Conservation (phyloP, 2,329 filamentous ascomycete genomes). For the Myriangium duriaei region DNA sequence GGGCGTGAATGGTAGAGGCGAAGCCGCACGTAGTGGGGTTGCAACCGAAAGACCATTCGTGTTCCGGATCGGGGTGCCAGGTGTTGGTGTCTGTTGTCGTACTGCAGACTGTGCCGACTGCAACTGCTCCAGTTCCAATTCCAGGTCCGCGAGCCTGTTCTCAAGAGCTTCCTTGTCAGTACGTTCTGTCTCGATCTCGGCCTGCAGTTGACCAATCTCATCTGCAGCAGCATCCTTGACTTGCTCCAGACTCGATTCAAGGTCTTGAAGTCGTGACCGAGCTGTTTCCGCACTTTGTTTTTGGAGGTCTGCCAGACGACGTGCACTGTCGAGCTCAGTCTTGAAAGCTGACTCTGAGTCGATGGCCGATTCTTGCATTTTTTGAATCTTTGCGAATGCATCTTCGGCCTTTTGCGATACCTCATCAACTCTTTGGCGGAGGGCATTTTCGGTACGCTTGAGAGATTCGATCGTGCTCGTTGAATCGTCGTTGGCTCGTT, state of each 20-base stretch:
- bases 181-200: constrained; percentile 40
- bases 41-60: constrained; percentile 31
- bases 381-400: constrained; percentile 66
- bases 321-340: constrained; percentile 70
- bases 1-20: constrained; percentile 31
- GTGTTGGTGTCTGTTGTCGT: constrained; percentile 17
- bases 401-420: constrained; percentile 81
- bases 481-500: constrained; percentile 78
- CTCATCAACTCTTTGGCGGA: constrained; percentile 71
- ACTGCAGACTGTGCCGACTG: constrained; percentile 15
- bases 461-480: constrained; percentile 64
- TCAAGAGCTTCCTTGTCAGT: constrained; percentile 51
- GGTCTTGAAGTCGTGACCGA: constrained; percentile 55
- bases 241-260: constrained; percentile 51
- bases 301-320: constrained; percentile 70
- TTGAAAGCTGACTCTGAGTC: constrained; percentile 76
- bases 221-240: constrained; percentile 55
- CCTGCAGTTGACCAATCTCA: constrained; percentile 36
- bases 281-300: constrained; percentile 63
- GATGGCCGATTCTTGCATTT: constrained; percentile 70
- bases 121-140: constrained; percentile 48
- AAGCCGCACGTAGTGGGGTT: constrained; percentile 11
- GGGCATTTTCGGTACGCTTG: constrained; percentile 64
- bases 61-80: constrained; percentile 41
- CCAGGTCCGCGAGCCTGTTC: constrained; percentile 50